These are phyloP conservation scores for Aspergillus costaricaensis DNA, from an alignment of 2,329 filamentous ascomycete species.

Conservation along the genomic window DNA sequence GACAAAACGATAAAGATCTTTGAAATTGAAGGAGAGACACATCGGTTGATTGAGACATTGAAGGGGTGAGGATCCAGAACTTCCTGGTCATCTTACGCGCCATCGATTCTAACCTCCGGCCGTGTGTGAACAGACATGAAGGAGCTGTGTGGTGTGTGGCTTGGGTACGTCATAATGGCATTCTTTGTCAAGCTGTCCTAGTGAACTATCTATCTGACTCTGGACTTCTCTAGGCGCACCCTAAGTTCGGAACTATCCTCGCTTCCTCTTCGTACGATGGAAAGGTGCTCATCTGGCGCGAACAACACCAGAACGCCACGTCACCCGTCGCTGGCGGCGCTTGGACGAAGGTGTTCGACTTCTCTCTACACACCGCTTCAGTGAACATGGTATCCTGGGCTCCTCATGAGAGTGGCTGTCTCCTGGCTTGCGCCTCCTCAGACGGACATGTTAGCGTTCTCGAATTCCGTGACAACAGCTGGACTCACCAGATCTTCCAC, in stretches of 20 bases:
- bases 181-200: not conserved
- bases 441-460: slow-evolving; percentile 92
- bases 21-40: slow-evolving; percentile 90
- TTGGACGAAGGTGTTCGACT: slow-evolving; percentile 90
- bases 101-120: not conserved
- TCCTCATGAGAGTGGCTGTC: slow-evolving; percentile 92
- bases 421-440: slow-evolving; percentile 90
- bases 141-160: slow-evolving; percentile 97
- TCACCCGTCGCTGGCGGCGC: slow-evolving; percentile 51
- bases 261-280: slow-evolving; percentile 95
- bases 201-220: not conserved
- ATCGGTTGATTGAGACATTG: slow-evolving; percentile 86
- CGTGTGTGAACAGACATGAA: slow-evolving; percentile 68
- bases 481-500: slow-evolving; percentile 84
- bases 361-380: slow-evolving; percentile 88
- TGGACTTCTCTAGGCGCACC: slow-evolving; percentile 67
- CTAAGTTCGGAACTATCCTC: slow-evolving; percentile 97
- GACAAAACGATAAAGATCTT: slow-evolving; percentile 99
- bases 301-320: slow-evolving; percentile 58
- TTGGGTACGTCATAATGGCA: slow-evolving; percentile 60
- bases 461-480: slow-evolving; percentile 95
- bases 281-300: slow-evolving; percentile 98
- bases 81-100: not conserved
- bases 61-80: slow-evolving; percentile 69
- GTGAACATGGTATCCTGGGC: slow-evolving; percentile 98